Base-by-base conservation (phyloP, 169 alveolate genomes). In the Eimeria necatrix region DNA sequence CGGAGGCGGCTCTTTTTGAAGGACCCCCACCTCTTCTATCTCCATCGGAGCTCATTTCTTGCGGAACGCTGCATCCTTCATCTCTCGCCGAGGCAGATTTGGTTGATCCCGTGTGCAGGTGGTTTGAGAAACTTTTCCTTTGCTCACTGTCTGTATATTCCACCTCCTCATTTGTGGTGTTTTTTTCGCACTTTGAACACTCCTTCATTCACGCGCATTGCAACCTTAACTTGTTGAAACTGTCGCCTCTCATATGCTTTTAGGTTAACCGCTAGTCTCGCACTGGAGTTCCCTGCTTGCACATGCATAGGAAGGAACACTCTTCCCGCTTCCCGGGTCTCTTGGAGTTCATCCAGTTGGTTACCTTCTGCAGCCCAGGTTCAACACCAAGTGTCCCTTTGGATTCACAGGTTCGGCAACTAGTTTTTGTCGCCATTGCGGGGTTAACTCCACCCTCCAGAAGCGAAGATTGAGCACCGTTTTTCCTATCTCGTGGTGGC, bases 11-110 rank as follows among this genome's bases (percentile, higher is more conserved):
- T 32, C 18, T 68, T 4, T 56, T 89, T 20, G 59, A 41, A 10
- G 26, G 26, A 12, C 94, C 94, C 5, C 78, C 18, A n/a, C 80
- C 88, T 20, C 52, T 88, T 18, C 59, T 46, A 41, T 73, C 88
- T 56, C 94, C 60, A 3, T 48, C 46, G 46, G 60, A 24, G 64
- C 80, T 89, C 76, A 71, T 70, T 10, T 88, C 86, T n/a, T 51
- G 41, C 52, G 87, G 32, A 48, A 18, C 59, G 7, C 87, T 49
- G 24, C 87, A 76, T 18, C 87, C 87, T 48, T 60, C 64, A 10
- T 24, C 74, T 52, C 56, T 89, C 78, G 12, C 87, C 60, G 74
- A 5, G 22, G 59, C 71, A 18, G 68, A 81, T 73, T 18, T 18
- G 22, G 74, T 76, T 16, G 51, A 81, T 60, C 26, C 53, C 24